These are phyloP conservation scores for Lactifluus pinguis DNA, from an alignment of 768 basidiomycete species.

Conservation along the genomic window DNA sequence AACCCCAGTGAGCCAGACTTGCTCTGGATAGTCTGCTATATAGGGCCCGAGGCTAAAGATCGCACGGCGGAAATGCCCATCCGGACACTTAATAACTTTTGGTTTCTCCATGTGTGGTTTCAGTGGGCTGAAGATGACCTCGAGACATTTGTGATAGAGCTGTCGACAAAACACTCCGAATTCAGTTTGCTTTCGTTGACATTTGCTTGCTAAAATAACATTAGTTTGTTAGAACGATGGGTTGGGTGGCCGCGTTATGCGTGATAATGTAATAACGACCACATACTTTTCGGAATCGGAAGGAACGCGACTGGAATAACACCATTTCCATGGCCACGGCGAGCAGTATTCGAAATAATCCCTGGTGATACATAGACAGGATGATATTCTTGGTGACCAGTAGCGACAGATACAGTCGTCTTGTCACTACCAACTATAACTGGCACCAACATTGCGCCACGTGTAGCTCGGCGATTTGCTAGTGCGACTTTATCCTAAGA, in stretches of 20 bases:
- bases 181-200: too few species aligned
- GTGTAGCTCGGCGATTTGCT: too few species aligned
- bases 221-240: too few species aligned
- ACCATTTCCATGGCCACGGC: not conserved
- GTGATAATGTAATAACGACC: too few species aligned
- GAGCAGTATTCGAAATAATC: not conserved
- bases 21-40: not conserved
- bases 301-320: not conserved
- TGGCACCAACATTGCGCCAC: not conserved
- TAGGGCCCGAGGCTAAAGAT: not conserved
- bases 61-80: not conserved
- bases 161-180: too few species aligned
- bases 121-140: too few species aligned
- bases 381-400: not conserved
- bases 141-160: too few species aligned
- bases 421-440: not conserved
- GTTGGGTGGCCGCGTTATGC: too few species aligned
- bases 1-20: not conserved
- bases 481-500: too few species aligned
- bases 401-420: not conserved
- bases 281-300: not conserved
- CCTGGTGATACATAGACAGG: not conserved
- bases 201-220: too few species aligned
- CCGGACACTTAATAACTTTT: not conserved
- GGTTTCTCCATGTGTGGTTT: too few species aligned